Evolutionary conservation across 2,329 filamentous ascomycete genomes (phyloP), one percentile per base, ranked within the genome.

Genomic region (Trichoderma sp.): DNA sequence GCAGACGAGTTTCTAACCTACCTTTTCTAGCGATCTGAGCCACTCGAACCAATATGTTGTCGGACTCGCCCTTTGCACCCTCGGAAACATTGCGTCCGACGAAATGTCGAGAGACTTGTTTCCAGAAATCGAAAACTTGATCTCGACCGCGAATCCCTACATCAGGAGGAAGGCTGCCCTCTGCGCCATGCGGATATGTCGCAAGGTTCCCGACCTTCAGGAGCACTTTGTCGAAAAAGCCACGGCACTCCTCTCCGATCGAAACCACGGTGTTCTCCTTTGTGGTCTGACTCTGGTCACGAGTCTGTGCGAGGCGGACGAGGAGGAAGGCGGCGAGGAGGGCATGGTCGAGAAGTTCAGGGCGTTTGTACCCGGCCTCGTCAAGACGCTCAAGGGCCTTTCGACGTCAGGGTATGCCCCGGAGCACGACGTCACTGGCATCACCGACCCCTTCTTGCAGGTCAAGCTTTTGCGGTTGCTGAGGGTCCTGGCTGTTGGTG

Each of bases 11-110:
- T 39, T 55, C 50, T 54, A 34, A 54, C 19, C 6, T 24, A 9
- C 39, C 2, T 26, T 26, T n/a, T 47, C 44, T 55, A 97, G 94
- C 83, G 95, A 98, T 75, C 85, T 99, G 64, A 92, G 93, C 72
- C 95, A 99, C 79, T 93, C 92, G 63, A 99, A 99, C 77, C 95
- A 99, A 79, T 99, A 99, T 78, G 92, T 99, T 68, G 95, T 98
- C 71, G 95, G 96, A 26, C 89, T 99, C 59, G 95, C 95, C 67
- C 88, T 99, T 39, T 97, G 94, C 77, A 97, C 96, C 0, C 86
- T 99, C 21, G 95, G 94, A 71, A 99, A 99, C 77, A 99, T 99
- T 72, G 94, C 96, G 66, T 97, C 94, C 0, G 85, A 98, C 73
- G 95, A 99, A 77, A 99, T 99, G 95, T 96, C 95, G 19, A 86